Conservation (phyloP, 1,139 yeast genomes). For the Suhomyces ambrosiae region DNA sequence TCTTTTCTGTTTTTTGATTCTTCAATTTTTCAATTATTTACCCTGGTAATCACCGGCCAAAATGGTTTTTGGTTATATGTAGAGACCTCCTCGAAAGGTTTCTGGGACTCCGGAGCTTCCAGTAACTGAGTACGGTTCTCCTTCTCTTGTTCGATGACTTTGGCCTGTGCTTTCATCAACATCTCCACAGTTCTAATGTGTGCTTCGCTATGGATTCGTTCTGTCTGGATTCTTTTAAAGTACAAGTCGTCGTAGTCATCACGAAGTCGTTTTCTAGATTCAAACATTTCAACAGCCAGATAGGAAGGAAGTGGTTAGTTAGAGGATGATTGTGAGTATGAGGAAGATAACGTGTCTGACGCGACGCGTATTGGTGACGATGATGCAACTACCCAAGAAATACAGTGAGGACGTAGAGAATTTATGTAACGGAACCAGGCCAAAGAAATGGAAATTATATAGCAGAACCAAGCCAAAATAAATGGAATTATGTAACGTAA, state of each 20-base stretch:
- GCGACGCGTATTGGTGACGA: not conserved
- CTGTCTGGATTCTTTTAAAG: constrained; percentile 27
- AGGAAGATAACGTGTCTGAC: no score
- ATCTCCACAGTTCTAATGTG: constrained; percentile 34
- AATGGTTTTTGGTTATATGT: constrained; percentile 30
- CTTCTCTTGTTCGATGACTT: constrained; percentile 3
- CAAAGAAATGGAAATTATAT: no score
- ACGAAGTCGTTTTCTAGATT: constrained; percentile 14
- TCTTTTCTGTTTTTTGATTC: constrained; percentile 3
- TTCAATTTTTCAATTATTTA: constrained; percentile 1
- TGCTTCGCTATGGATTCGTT: constrained; percentile 32
- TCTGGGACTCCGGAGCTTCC: no score
- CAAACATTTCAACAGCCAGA: no score
- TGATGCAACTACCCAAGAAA: no score
- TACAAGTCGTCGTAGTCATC: constrained; percentile 9
- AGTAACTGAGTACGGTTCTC: no score
- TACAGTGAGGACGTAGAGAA: no score
- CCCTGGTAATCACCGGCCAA: constrained; percentile 27
- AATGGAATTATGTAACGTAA: no score
- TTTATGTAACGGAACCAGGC: no score
- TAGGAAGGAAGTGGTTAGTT: not conserved
- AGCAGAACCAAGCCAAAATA: no score
- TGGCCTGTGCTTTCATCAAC: constrained; percentile 24
- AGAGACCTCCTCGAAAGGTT: no score
- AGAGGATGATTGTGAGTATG: not conserved